These are phyloP conservation scores for Calocybe gangraenosa DNA, from an alignment of 768 basidiomycete genomes.

Conservation along the genomic window DNA sequence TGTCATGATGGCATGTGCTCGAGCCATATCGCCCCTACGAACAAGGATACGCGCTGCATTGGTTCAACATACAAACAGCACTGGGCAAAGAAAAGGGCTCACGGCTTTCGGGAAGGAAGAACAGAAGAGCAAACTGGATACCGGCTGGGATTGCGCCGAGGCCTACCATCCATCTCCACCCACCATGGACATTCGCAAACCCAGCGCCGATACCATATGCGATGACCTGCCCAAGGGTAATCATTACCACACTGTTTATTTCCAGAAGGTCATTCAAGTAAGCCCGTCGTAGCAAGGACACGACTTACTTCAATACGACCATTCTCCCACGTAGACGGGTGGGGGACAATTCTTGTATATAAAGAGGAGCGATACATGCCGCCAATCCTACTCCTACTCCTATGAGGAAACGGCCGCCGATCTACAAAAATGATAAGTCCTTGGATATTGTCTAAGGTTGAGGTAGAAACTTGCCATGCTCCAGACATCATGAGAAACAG, in stretches of 20 bases:
- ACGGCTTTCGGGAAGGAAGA: slow-evolving; percentile 79
- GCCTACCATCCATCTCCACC: slow-evolving; percentile 87
- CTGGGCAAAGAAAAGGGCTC: slow-evolving; percentile 21
- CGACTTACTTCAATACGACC: slow-evolving; percentile 66
- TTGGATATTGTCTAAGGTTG: background rate
- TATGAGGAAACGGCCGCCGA: slow-evolving; percentile 70
- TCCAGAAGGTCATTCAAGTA: background rate
- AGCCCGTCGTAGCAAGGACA: background rate
- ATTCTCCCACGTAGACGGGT: slow-evolving; percentile 70
- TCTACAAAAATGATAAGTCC: slow-evolving; percentile 27
- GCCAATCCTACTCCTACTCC: slow-evolving; percentile 74
- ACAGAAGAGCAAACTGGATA: slow-evolving; percentile 54
- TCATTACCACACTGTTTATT: slow-evolving; percentile 57
- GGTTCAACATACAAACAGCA: background rate
- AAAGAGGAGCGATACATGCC: slow-evolving; percentile 74
- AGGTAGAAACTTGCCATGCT: slow-evolving; percentile 47
- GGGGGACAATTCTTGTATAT: slow-evolving; percentile 81
- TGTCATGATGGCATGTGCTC: slow-evolving; percentile 50
- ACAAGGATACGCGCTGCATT: slow-evolving; percentile 54
- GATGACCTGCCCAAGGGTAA: slow-evolving; percentile 77
- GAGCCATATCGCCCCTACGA: slow-evolving; percentile 43
- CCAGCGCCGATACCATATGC: slow-evolving; percentile 73
- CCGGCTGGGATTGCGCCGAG: slow-evolving; percentile 67
- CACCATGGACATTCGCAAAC: slow-evolving; percentile 51
- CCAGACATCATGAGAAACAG: slow-evolving; percentile 65